Percentiles rank a stretch among this genome's conserved stretches.
These are phyloP conservation scores for Jatropha curcas DNA, from an alignment of 345 rosid genomes.

Conservation along the genomic window DNA sequence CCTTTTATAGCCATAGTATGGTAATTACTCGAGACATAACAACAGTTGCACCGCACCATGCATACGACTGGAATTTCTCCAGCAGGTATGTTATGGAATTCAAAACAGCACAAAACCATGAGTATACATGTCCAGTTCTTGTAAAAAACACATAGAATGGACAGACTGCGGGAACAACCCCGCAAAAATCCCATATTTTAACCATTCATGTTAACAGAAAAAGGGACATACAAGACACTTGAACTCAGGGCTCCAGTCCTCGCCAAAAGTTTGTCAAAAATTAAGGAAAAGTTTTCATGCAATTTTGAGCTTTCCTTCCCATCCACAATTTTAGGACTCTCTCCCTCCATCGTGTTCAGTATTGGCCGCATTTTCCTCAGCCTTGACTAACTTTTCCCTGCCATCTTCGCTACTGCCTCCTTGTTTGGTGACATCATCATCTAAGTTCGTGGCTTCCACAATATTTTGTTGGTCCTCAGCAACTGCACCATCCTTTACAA, in stretches of 20 bases:
- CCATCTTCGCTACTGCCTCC: constrained; percentile 21
- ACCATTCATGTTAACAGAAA: not conserved
- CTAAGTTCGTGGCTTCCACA: constrained; percentile 16
- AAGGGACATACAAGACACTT: not conserved
- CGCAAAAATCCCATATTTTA: not conserved
- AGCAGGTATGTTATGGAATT: not conserved
- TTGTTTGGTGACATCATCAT: constrained; percentile 10
- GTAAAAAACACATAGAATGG: constrained; percentile 10
- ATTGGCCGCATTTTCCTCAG: constrained; percentile 9
- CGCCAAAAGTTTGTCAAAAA: not conserved
- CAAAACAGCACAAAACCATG: constrained; percentile 15
- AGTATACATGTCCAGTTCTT: constrained; percentile 8
- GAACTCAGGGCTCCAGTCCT: not conserved
- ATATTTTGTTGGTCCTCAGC: constrained; percentile 1
- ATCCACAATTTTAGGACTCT: not conserved
- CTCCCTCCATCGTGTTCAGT: not conserved
- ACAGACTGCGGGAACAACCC: constrained; percentile 4
- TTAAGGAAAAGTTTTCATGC: not conserved
- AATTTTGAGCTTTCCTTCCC: not conserved
- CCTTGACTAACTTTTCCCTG: constrained; percentile 9
- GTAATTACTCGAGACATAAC: constrained; percentile 19
- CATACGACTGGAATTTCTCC: not conserved
- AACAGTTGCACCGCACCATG: constrained; percentile 13
- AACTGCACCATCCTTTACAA: not conserved
- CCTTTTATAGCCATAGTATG: not conserved